Percentiles rank a stretch among this genome's conserved stretches.
These are phyloP conservation scores for Apiotrichum mycotoxinovorans DNA, from an alignment of 1,284 basidiomycete species.

Conservation along the genomic window DNA sequence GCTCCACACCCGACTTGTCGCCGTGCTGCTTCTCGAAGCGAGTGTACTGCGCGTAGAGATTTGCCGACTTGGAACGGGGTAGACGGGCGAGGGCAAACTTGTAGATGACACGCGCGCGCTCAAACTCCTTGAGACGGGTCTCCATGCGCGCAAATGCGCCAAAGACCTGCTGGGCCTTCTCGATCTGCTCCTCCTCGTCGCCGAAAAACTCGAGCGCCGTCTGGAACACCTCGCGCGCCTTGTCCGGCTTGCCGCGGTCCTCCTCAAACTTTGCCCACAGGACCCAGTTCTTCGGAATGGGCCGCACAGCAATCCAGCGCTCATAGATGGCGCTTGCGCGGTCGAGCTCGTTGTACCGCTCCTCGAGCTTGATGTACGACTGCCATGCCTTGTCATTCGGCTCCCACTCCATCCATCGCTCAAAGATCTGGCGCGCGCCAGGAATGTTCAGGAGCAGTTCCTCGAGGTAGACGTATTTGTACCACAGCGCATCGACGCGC, in stretches of 20 bases:
- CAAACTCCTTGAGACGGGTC: slow-evolving; percentile 89
- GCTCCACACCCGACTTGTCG: slow-evolving; percentile 78
- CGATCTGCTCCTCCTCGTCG: slow-evolving; percentile 93
- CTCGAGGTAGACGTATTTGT: slow-evolving; percentile 98
- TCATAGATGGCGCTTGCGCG: slow-evolving; percentile 91
- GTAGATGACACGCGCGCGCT: slow-evolving; percentile 93
- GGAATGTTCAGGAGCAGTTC: slow-evolving; percentile 93
- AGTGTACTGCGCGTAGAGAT: slow-evolving; percentile 79
- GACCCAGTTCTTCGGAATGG: slow-evolving; percentile 93
- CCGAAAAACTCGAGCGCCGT: slow-evolving; percentile 96
- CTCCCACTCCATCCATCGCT: slow-evolving; percentile 99
- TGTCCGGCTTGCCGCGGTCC: slow-evolving; percentile 78
- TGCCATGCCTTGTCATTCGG: slow-evolving; percentile 99
- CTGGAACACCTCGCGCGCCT: slow-evolving; percentile 93
- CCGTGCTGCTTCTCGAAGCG: slow-evolving; percentile 99
- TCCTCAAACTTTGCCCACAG: slow-evolving; percentile 97
- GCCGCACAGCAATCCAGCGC: slow-evolving; percentile 86
- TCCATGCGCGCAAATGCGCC: slow-evolving; percentile 98
- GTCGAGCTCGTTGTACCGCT: slow-evolving; percentile 86
- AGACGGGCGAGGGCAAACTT: slow-evolving; percentile 94
- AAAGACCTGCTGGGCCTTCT: slow-evolving; percentile 90
- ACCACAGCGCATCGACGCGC: slow-evolving; percentile 87
- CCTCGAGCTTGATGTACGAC: slow-evolving; percentile 95
- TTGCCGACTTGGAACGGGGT: slow-evolving; percentile 81
- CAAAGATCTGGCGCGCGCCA: slow-evolving; percentile 94